Base-by-base conservation (phyloP, 192 early-diverging fungal genomes). In the Chytriomyces hyalinus region DNA sequence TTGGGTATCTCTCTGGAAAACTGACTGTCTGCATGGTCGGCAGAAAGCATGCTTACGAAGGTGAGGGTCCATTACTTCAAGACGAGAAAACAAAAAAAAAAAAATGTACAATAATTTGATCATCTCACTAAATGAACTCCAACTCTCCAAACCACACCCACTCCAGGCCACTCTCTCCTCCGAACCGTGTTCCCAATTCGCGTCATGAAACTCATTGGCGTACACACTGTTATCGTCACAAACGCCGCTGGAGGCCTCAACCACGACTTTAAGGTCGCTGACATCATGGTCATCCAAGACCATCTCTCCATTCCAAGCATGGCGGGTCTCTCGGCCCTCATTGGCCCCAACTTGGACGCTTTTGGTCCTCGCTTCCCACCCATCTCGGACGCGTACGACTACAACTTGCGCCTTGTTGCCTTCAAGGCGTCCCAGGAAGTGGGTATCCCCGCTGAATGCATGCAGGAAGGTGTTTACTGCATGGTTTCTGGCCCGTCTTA, bases 401-500 rank as follows among this genome's bases (percentile, higher is more conserved):
- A 90, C 72, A 82, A 86, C 6, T 83, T 96, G 71, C 93, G 96
- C 65, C 83, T 90, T 53, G 67, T 89, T 7, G 91, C 92, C 24
- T 92, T 93, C 79, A 78, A 84, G 78, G 89, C 91, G 48, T 91
- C 90, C 26, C 73, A 78, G 45, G 74, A 74, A 26, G 75, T 86
- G 43, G 84, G 85, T 17, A 76, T 88, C 11, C 76, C 83, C 9
- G 65, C 76, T 17, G 81, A 83, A n/a, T 28, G 84, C 62, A 83
- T 96, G 78, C 87, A 91, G 46, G 95, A 97, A 80, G 95, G 93
- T 67, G 84, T 93, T 8, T 95, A 94, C 76, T 84, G 82, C 75
- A 92, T 92, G 78, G 93, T 95, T 6, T 83, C 92, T n/a, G 96
- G 96, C 0, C 96, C 96, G n/a, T 89, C 87, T n/a, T 96, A 92